Conservation (phyloP, 768 basidiomycete species). For the Chalciporus piperatus region DNA sequence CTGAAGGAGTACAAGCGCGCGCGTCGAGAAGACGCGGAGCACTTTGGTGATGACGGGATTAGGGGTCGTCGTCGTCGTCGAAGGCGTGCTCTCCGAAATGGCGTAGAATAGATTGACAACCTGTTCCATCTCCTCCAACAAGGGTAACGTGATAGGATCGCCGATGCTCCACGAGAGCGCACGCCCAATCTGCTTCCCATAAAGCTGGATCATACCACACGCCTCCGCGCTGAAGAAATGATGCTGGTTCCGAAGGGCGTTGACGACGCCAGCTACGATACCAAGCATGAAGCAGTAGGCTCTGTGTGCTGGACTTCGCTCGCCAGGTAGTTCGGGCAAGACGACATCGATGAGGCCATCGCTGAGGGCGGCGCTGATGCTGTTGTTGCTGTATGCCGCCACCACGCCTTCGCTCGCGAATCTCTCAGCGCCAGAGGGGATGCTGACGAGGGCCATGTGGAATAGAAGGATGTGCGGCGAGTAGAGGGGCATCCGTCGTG, state of each 20-base stretch:
- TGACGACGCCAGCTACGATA: conserved; percentile 70
- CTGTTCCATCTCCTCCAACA: conserved; percentile 82
- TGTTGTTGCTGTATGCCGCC: conserved; percentile 79
- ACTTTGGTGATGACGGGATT: conserved; percentile 58
- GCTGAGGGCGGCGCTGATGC: conserved; percentile 73
- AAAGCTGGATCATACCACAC: conserved; percentile 82
- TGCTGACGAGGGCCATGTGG: conserved; percentile 79
- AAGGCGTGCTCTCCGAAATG: conserved; percentile 50
- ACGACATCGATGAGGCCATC: conserved; percentile 66
- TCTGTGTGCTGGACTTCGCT: conserved; percentile 75
- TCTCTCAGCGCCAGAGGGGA: conserved; percentile 76
- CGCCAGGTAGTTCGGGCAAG: conserved; percentile 67
- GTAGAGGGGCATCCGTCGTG: conserved; percentile 66
- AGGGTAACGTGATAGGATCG: conserved; percentile 69
- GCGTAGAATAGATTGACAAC: conserved; percentile 76
- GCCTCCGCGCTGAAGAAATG: conserved; percentile 85
- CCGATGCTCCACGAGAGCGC: conserved; percentile 82
- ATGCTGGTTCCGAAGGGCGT: conserved; percentile 58
- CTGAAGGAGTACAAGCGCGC: conserved; percentile 73
- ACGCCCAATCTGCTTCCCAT: conserved; percentile 73
- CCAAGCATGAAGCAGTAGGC: conserved; percentile 85
- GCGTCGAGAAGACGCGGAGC: conserved; percentile 63
- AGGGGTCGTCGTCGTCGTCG: conserved; percentile 13
- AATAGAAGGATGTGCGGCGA: conserved; percentile 78
- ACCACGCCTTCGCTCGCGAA: conserved; percentile 83